phyloP scores from a whole-genome alignment of 2,329 filamentous ascomycete species.

The Xylariaceae sp. region DNA sequence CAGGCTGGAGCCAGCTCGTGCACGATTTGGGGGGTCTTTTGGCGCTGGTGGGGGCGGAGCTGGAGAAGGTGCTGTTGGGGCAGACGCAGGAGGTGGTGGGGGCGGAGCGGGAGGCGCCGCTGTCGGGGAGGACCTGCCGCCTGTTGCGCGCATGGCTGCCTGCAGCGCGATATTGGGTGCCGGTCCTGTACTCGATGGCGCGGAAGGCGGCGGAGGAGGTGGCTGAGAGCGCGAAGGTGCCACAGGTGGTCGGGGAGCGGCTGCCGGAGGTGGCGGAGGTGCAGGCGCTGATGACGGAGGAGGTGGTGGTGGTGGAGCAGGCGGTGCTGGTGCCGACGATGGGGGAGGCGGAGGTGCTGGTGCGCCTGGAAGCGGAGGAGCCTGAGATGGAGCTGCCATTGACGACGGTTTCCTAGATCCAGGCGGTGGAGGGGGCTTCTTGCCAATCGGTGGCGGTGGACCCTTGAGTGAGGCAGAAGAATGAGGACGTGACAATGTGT shows the following conservation, averaged over 20 bases:
- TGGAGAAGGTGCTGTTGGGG: constrained; percentile 28
- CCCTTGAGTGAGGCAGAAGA: constrained; percentile 61
- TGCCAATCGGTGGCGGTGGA: constrained; percentile 74
- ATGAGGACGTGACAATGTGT: constrained; percentile 48
- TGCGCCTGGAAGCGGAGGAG: constrained; percentile 26
- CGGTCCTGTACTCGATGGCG: constrained; percentile 13
- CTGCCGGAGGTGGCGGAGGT: constrained; percentile 25
- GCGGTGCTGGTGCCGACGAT: constrained; percentile 33
- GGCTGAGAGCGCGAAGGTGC: constrained; percentile 30
- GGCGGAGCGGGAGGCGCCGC: constrained; percentile 30
- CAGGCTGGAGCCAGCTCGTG: constrained; percentile 42
- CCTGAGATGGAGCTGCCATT: constrained; percentile 18
- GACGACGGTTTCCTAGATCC: constrained; percentile 54
- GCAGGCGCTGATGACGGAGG: constrained; percentile 39
- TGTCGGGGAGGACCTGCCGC: constrained; percentile 28
- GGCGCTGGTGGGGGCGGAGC: constrained; percentile 39
- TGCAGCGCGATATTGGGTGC: constrained; percentile 35
- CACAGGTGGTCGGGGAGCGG: constrained; percentile 17
- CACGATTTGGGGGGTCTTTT: constrained; percentile 25
- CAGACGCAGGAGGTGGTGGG: constrained; percentile 27
- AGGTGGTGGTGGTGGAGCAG: constrained; percentile 31
- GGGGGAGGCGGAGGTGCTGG: constrained; percentile 32
- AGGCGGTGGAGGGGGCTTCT: constrained; percentile 65
- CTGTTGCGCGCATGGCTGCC: constrained; percentile 32
- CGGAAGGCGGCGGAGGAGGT: constrained; percentile 32